Base-by-base conservation (phyloP, 2,329 filamentous ascomycete genomes). In the Magnaporthiopsis rhizophila region DNA sequence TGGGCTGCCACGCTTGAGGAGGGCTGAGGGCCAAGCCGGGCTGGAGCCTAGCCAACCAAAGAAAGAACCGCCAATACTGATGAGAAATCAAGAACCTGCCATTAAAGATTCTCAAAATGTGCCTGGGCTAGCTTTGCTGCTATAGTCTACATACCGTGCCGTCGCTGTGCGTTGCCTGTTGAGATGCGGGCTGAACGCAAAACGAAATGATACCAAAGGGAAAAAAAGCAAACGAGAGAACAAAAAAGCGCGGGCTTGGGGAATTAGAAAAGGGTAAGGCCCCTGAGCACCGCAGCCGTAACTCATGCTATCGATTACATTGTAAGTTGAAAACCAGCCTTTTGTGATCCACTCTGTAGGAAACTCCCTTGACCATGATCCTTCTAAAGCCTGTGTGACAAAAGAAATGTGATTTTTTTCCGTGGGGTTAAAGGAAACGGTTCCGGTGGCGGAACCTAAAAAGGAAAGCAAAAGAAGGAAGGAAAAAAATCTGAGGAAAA, bases 261-360 rank as follows among this genome's bases (percentile, higher is more conserved):
- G 30, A 9, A 58, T 28, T 28, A 32, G 57, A 58, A 28, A 58
- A 32, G n/a, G 57, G 57, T 1, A 30, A 32, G 12, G n/a, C 24
- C 30, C 57, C 24, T 15, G 30, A 58, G 30, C 57, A 58, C 57
- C 57, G 57, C 57, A 53, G 45, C 45, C 45, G 45, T 53, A 58
- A 58, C 57, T 58, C 57, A 58, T 58, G 57, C 57, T 58, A 58
- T 58, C 57, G 30, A 28, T 28, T 32, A 58, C 57, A 58, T 28
- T 28, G 26, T 58, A 58, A 28, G 26, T 58, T 28, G 26, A 28
- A 28, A 26, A 28, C 57, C 57, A 28, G 5, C 57, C 57, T 58
- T 32, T 58, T 58, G 57, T 58, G 57, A 28, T 58, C 57, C 57
- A 32, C 57, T 58, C 26, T 58, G 56, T 32, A 58, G 57, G 57